A percentile compares a stretch with the other conserved stretches of the same genome.
Evolutionary conservation across 768 basidiomycete genomes (phyloP).

Genomic region (Podaxis sp.): DNA sequence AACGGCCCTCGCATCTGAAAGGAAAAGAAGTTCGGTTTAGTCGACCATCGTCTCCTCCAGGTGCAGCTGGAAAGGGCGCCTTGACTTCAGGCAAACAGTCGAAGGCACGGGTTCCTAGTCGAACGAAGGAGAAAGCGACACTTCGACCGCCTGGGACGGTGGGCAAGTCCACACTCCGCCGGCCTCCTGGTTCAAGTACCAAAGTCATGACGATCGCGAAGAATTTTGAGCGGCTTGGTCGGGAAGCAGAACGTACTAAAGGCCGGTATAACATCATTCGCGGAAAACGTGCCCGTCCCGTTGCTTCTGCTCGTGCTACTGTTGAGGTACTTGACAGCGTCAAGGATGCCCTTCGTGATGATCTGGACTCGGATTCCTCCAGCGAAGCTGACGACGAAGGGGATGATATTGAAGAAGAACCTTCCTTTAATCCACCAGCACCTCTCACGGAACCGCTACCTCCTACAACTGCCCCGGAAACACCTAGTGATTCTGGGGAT

Average conservation of each 20-base stretch:
- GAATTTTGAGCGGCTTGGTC: conserved; percentile 84
- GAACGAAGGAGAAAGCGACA: conserved; percentile 41
- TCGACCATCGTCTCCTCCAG: conserved; percentile 47
- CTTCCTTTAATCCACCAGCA: conserved; percentile 1
- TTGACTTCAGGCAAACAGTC: conserved; percentile 29
- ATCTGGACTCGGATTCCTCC: conserved; percentile 68
- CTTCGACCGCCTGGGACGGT: conserved; percentile 41
- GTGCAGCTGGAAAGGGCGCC: conserved; percentile 6
- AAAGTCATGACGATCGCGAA: conserved; percentile 89
- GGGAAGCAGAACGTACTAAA: conserved; percentile 73
- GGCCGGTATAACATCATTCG: conserved; percentile 85
- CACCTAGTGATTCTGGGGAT: neutral
- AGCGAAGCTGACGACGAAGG: conserved; percentile 59
- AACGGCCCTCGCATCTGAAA: conserved; percentile 41
- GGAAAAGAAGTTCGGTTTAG: conserved; percentile 41
- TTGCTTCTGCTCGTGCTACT: conserved; percentile 83
- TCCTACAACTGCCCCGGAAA: neutral
- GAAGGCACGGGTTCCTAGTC: conserved; percentile 38
- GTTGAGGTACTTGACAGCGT: conserved; percentile 88
- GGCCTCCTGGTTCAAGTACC: conserved; percentile 48
- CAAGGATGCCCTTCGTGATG: conserved; percentile 79
- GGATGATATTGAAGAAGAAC: conserved; percentile 46
- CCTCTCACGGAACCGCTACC: neutral
- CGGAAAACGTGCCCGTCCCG: conserved; percentile 84
- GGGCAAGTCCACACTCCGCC: conserved; percentile 55